Base-by-base conservation (phyloP, 2,329 filamentous ascomycete species). In the Fusarium pseudograminearum region DNA sequence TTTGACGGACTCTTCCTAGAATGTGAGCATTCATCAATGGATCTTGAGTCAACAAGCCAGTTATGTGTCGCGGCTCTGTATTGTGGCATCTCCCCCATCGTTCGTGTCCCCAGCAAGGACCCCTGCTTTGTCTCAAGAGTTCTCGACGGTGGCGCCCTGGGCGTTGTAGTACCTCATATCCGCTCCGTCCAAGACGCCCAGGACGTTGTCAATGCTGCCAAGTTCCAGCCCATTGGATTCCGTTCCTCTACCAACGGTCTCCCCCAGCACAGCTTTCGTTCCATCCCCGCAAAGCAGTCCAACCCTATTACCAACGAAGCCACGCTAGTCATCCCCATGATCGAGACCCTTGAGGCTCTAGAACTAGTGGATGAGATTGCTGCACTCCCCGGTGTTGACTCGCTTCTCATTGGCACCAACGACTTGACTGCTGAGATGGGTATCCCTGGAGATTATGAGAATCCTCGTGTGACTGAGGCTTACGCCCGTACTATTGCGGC, bases 351-450 rank as follows among this genome's bases (percentile, higher is more conserved):
- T 9, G 75, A 76, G 6, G 71, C 69, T 6, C 41, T 79, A 1
- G 72, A 74, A 15, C 66, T 73, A 8, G 71, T 75, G 1, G 74
- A 80, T 11, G 71, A 71, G 18, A 80, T 80, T 24, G 76, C 77
- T 2, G 74, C 76, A 1, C 69, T 78, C 7, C 73, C 81, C 0
- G 81, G 81, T 1, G 82, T 84, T 6, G 82, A 84, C 61, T 78
- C 74, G 2, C 69, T 84, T 1, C 72, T 84, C 4, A 78, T 83
- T 22, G 82, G 83, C 8, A 80, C 81, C 2, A 83, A 83, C 50
- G 83, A 83, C 58, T 69, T 84, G 50, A 80, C 75, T 22, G 78
- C 79, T 2, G 82, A 83, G 42, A 76, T 83, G 73, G 82, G 81
- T 0, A 82, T 73, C 2, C 70, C 70, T 0, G 70, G 70, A 4